Evolutionary conservation across 768 basidiomycete genomes (phyloP).

Genomic region (Pisolithus sp.): DNA sequence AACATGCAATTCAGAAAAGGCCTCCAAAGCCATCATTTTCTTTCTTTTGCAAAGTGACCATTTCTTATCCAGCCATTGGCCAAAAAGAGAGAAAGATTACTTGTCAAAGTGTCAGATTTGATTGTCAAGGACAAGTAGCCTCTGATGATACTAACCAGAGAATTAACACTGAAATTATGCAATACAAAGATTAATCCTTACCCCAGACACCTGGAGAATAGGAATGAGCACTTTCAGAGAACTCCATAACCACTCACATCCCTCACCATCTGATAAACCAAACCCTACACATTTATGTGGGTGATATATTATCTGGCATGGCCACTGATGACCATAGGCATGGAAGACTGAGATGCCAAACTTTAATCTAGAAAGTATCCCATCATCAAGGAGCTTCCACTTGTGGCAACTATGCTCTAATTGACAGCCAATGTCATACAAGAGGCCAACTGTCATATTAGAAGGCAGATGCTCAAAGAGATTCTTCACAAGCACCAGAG

Average conservation of each 20-base stretch:
- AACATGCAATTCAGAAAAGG: background rate
- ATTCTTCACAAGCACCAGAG: background rate
- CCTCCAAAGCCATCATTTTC: background rate
- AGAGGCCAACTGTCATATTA: conserved; percentile 1
- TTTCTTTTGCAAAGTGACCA: background rate
- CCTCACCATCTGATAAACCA: conserved; percentile 32
- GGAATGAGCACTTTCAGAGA: conserved; percentile 17
- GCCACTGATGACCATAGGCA: conserved; percentile 30
- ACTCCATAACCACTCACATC: conserved; percentile 31
- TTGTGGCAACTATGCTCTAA: conserved; percentile 3
- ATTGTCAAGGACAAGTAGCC: conserved; percentile 7
- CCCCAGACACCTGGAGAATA: conserved; percentile 11
- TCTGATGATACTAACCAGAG: conserved; percentile 4
- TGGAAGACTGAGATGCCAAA: conserved; percentile 28
- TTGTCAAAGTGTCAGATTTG: conserved; percentile 4
- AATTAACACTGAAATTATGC: background rate
- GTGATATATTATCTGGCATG: conserved; percentile 31
- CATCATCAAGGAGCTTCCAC: conserved; percentile 2
- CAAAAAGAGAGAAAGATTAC: background rate
- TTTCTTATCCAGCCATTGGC: conserved; percentile 4
- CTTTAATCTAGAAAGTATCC: conserved; percentile 4
- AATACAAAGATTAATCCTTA: conserved; percentile 3
- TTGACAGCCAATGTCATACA: conserved; percentile 6
- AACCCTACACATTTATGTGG: conserved; percentile 24
- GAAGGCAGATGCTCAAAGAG: conserved; percentile 1